phyloP scores from a whole-genome alignment of 805 yeast genomes.

The Ascoidea tarda region DNA sequence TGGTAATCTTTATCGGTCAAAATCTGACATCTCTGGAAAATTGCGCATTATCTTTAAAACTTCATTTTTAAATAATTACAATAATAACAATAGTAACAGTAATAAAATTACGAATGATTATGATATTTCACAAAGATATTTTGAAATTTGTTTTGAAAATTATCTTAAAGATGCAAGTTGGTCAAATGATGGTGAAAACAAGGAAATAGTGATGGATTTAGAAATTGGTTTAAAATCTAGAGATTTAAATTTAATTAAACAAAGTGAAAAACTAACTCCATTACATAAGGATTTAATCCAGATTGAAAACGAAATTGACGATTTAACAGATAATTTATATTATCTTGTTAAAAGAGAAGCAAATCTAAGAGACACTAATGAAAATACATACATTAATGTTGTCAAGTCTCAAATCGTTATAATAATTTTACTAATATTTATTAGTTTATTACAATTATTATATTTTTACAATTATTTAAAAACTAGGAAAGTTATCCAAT shows the following conservation, averaged over 20 bases:
- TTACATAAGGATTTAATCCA: conserved; percentile 1
- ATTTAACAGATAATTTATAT: conserved; percentile 2
- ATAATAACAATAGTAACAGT: background rate
- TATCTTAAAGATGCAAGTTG: conserved; percentile 21
- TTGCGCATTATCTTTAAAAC: conserved; percentile 6
- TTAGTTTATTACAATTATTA: conserved; percentile 9
- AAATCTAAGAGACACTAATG: conserved; percentile 12
- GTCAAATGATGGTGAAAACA: conserved; percentile 15
- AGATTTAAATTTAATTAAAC: conserved; percentile 3
- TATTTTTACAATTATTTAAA: conserved; percentile 4
- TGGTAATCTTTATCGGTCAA: conserved; percentile 4
- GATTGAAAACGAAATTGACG: conserved; percentile 1
- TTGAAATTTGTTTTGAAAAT: conserved; percentile 19
- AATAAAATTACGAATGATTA: background rate
- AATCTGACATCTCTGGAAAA: conserved; percentile 3
- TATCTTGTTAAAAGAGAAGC: conserved; percentile 9
- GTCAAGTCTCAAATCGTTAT: conserved; percentile 5
- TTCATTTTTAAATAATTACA: background rate
- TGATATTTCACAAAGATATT: background rate
- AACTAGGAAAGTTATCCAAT: conserved; percentile 1
- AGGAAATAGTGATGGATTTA: conserved; percentile 12
- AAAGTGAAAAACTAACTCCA: conserved; percentile 7
- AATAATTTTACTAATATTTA: conserved; percentile 6
- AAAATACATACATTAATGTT: conserved; percentile 8
- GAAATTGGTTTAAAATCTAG: conserved; percentile 6